Percentiles rank a stretch among this genome's conserved stretches.
Conservation (phyloP, 768 basidiomycete species). For the Mycena galericulata region DNA sequence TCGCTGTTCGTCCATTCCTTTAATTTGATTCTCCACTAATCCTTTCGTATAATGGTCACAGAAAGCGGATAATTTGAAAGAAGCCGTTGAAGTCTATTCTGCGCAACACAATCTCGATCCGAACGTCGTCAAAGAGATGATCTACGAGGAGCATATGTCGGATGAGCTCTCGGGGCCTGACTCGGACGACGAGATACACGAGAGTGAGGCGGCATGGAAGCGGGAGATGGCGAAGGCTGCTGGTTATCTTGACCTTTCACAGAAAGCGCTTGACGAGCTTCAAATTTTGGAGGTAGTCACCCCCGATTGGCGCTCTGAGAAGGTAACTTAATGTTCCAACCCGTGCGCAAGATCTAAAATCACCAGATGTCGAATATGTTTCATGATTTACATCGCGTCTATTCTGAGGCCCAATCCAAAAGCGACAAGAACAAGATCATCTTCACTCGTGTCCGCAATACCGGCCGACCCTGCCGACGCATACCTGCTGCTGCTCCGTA, state of each 20-base stretch:
- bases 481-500: conserved; percentile 2
- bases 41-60: not conserved
- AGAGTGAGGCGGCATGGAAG: no score
- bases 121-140: not conserved
- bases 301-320: not conserved
- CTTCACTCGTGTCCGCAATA: not conserved
- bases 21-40: not conserved
- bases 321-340: not conserved
- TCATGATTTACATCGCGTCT: no score
- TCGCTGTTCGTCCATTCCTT: not conserved
- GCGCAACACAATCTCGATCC: not conserved
- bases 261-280: not conserved
- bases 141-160: not conserved
- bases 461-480: not conserved
- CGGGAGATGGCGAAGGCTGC: no score
- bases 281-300: not conserved
- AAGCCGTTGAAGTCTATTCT: not conserved
- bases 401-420: not conserved
- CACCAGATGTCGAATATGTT: no score
- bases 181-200: no score
- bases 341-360: not conserved
- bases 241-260: no score
- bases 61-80: not conserved
- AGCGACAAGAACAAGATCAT: not conserved
- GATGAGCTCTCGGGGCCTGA: not conserved